Evolutionary conservation across 352 stramenopile genomes (phyloP), one percentile per base, ranked within the genome.

Genomic region (Aphanomyces euteiches): DNA sequence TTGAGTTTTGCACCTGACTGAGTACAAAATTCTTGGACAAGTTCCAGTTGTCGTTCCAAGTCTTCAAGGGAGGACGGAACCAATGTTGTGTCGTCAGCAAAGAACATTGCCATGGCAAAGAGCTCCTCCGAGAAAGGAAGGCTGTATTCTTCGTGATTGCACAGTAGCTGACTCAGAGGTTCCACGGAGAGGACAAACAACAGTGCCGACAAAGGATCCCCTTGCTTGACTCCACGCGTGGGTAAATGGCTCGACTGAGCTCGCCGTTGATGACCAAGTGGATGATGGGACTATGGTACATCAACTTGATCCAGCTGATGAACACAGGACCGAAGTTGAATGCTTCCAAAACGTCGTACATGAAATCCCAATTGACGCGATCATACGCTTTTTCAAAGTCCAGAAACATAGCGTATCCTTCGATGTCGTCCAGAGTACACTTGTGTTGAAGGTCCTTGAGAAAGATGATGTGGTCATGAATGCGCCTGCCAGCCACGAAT

Each of bases 321-420:
- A 79, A 77, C 1, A 4, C 4, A 3, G 19, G 12, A 0, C 74
- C 74, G 28, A 73, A 69, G 4, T 61, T 57, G 61, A 77, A 72
- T 28, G 40, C 12, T 7, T 37, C 54, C 10, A 79, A 64, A 4
- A 79, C 56, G 1, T 66, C 47, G 5, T 57, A 45, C 50, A 77
- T 58, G 53, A 77, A 77, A 45, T 1, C n/a, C 60, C 67, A 72
- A 59, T 77, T 50, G n/a, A 79, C 74, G 7, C 65, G 65, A 57
- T 73, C 73, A 8, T 76, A 78, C 0, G 71, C 74, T 54, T 78
- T 78, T 10, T n/a, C n/a, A 37, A 76, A 76, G 41, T 76, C 69
- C 36, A 78, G 57, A 45, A 78, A 78, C 0, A 66, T 47, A 5
- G 72, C 74, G 21, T 66, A 56, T 6, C 53, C 56, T 8, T 71